phyloP scores from a whole-genome alignment of 1,284 basidiomycete genomes.

The Ceratobasidium sp. region DNA sequence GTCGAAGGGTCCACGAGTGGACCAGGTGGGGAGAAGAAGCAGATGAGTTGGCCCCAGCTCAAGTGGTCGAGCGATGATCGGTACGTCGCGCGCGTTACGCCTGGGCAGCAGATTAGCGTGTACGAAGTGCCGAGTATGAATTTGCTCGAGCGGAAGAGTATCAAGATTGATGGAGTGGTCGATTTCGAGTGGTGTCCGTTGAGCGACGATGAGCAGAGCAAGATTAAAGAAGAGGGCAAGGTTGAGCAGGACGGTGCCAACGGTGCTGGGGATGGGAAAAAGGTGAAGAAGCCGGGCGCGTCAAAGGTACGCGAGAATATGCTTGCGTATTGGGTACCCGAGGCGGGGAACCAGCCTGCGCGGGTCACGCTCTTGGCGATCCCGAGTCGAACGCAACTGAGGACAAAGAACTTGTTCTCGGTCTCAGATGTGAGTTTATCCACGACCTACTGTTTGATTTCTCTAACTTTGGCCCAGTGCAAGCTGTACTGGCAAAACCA shows the following conservation, averaged over 20 bases:
- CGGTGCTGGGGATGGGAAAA: slow-evolving; percentile 68
- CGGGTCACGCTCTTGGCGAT: slow-evolving; percentile 93
- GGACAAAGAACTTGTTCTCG: slow-evolving; percentile 98
- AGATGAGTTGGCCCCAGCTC: slow-evolving; percentile 94
- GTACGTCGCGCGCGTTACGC: slow-evolving; percentile 90
- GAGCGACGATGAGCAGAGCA: slow-evolving; percentile 66
- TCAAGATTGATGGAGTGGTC: slow-evolving; percentile 98
- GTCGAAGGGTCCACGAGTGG: slow-evolving; percentile 60
- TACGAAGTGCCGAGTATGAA: slow-evolving; percentile 97
- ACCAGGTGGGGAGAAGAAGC: slow-evolving; percentile 70
- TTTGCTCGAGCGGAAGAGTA: slow-evolving; percentile 95
- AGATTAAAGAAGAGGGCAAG: slow-evolving; percentile 24
- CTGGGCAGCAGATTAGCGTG: slow-evolving; percentile 94
- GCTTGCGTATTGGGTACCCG: slow-evolving; percentile 98
- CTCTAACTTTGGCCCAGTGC: slow-evolving; percentile 69
- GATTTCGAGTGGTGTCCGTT: slow-evolving; percentile 99
- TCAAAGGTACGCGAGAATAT: slow-evolving; percentile 90
- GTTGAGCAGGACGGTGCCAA: slow-evolving; percentile 79
- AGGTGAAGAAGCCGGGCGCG: slow-evolving; percentile 61
- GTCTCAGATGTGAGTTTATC: slow-evolving; percentile 86
- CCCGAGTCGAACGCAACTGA: slow-evolving; percentile 86
- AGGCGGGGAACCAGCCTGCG: slow-evolving; percentile 96
- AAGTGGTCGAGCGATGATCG: slow-evolving; percentile 99
- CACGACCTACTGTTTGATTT: background rate
- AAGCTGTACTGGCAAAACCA: slow-evolving; percentile 99